Conservation (phyloP, 345 rosid species). For the Linum tenue region DNA sequence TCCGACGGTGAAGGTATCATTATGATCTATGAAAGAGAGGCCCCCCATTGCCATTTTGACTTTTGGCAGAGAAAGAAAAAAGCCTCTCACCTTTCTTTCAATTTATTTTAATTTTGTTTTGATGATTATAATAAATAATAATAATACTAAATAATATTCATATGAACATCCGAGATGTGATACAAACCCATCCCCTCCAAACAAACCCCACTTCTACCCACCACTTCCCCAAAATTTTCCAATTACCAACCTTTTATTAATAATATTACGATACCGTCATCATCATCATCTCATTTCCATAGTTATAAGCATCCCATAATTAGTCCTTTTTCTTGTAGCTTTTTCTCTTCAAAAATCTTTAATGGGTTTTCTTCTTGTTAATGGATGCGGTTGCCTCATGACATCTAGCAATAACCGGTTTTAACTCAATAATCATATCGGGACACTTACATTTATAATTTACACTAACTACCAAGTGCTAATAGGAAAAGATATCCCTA, state of each 20-base stretch:
- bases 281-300: constrained; percentile 1
- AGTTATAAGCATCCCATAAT: background rate
- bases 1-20: constrained; percentile 63
- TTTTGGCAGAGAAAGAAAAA: constrained; percentile 31
- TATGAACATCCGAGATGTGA: background rate
- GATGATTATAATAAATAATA: background rate
- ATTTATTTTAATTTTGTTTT: constrained; percentile 1
- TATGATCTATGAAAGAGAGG: constrained; percentile 49
- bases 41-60: constrained; percentile 31
- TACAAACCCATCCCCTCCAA: background rate
- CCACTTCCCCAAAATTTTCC: background rate
- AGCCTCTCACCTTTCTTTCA: constrained; percentile 39
- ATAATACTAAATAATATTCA: no score
- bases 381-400: no score
- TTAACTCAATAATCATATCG: background rate
- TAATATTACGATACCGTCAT: background rate
- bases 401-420: background rate
- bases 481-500: no score
- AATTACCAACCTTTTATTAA: background rate
- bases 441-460: background rate
- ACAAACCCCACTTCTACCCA: background rate
- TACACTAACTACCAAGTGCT: no score
- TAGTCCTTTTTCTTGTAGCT: background rate
- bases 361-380: background rate
- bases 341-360: background rate